phyloP scores from a whole-genome alignment of 2,329 filamentous ascomycete genomes.

The Ambrosiella beaveri region DNA sequence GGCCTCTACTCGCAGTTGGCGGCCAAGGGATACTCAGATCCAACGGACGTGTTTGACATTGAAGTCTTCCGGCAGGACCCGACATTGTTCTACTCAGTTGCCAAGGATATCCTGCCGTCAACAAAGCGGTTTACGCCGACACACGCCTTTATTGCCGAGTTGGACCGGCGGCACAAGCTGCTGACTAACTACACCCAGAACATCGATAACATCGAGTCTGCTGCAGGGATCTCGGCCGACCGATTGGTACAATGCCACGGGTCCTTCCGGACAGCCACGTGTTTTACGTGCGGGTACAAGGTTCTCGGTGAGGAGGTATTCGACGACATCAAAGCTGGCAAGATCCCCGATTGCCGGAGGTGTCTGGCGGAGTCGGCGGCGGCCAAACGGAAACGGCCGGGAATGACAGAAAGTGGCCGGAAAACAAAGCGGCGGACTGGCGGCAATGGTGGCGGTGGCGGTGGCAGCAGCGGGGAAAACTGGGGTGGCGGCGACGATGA shows the following conservation, averaged over 20 bases:
- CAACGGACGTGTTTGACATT: conserved; percentile 93
- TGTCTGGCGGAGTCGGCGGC: conserved; percentile 33
- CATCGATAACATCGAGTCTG: conserved; percentile 86
- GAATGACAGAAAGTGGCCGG: conserved; percentile 17
- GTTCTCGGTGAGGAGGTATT: conserved; percentile 65
- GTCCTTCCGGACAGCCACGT: conserved; percentile 83
- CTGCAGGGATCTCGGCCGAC: conserved; percentile 62
- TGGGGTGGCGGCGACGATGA: conserved; percentile 17
- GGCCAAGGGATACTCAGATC: conserved; percentile 61
- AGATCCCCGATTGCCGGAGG: conserved; percentile 58
- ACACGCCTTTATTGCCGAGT: conserved; percentile 78
- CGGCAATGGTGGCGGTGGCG: conserved; percentile 17
- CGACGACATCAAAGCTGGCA: conserved; percentile 56
- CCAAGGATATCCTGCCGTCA: conserved; percentile 73
- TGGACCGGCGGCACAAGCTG: conserved; percentile 76
- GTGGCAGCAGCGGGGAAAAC: conserved; percentile 11
- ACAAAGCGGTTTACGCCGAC: conserved; percentile 74
- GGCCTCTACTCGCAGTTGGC: conserved; percentile 78
- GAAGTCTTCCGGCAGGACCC: conserved; percentile 72
- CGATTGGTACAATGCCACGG: conserved; percentile 94
- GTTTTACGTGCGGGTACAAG: conserved; percentile 61
- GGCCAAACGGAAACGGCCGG: conserved; percentile 26
- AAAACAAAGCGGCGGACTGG: conserved; percentile 13
- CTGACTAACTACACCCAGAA: conserved; percentile 98
- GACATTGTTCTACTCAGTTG: conserved; percentile 75